Percentiles rank a stretch among this genome's conserved stretches.
Conservation (phyloP, 768 basidiomycete species). For the Lentinula edodes region DNA sequence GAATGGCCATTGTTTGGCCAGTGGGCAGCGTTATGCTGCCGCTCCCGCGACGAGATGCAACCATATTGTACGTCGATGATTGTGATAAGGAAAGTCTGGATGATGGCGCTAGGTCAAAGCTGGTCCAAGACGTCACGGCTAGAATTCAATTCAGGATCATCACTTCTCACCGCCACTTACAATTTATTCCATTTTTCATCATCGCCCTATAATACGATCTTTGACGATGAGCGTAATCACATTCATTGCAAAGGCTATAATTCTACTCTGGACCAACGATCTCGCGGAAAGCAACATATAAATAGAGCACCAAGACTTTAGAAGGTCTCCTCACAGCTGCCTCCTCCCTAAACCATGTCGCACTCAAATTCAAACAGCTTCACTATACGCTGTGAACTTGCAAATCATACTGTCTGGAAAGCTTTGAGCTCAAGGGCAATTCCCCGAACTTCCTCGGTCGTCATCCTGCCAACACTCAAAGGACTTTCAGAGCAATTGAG, state of each 20-base stretch:
- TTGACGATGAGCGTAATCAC: no score
- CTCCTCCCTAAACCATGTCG: background rate
- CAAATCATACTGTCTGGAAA: background rate
- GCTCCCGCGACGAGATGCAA: conserved; percentile 71
- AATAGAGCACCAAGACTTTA: no score
- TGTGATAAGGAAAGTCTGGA: background rate
- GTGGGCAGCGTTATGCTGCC: conserved; percentile 66
- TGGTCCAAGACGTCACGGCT: background rate
- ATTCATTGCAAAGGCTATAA: no score
- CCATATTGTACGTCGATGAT: conserved; percentile 34
- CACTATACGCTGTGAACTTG: background rate
- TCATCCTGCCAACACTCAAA: background rate
- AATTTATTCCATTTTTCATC: no score
- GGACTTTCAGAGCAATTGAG: background rate
- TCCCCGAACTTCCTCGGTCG: background rate
- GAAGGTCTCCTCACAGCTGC: no score
- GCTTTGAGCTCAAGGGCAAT: background rate
- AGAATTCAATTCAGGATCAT: background rate
- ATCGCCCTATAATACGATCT: no score
- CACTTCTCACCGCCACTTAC: background rate
- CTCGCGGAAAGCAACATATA: no score
- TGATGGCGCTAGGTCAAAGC: background rate
- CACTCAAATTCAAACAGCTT: background rate
- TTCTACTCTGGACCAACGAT: no score
- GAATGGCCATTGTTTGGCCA: conserved; percentile 78